Base-by-base conservation (phyloP, 495 filamentous ascomycete species). In the Hyaloscypha finlandica region DNA sequence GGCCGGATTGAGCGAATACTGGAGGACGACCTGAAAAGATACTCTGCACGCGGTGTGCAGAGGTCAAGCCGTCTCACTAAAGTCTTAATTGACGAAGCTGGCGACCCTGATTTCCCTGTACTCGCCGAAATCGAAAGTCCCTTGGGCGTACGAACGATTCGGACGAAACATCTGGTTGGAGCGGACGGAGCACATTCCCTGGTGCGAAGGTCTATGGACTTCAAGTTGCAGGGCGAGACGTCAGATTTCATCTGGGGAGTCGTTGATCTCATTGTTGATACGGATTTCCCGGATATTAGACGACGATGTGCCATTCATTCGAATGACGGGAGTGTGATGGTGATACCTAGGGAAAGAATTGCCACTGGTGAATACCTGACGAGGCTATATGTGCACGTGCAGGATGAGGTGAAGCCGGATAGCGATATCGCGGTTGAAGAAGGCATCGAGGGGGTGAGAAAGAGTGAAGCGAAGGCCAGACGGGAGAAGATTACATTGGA, bases 401-500 rank as follows among this genome's bases (percentile, higher is more conserved):
- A 77, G 1, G 79, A 78, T 1, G 76, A 75, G 42, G 72, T 77
- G 0, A 71, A 70, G 12, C 63, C 45, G 35, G 71, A 74, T 32
- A 57, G 68, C 33, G 64, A 77, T 64, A 74, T 63, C 12, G 59
- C 64, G 6, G 65, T 55, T 1, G 68, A 69, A 30, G 66, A 72
- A 0, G 56, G 64, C 6, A 31, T 53, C 14, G 58, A 48, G 16
- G 42, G 11, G 14, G 42, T 48, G 11, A 54, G 22, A 35, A 51
- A 53, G 45, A 61, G 42, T n/a, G 31, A 31, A 72, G 77, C 77
- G 3, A 73, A 74, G 60, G 73, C 71, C n/a, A 74, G 75, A 9
- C 71, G 79, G 19, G 72, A 76, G 25, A 65, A 76, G 37, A 80
- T 82, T 39, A 81, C 80, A 0, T 67, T 81, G 14, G 74, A 81